phyloP scores from a whole-genome alignment of 139 green algal species.

The Haematococcus sp. region DNA sequence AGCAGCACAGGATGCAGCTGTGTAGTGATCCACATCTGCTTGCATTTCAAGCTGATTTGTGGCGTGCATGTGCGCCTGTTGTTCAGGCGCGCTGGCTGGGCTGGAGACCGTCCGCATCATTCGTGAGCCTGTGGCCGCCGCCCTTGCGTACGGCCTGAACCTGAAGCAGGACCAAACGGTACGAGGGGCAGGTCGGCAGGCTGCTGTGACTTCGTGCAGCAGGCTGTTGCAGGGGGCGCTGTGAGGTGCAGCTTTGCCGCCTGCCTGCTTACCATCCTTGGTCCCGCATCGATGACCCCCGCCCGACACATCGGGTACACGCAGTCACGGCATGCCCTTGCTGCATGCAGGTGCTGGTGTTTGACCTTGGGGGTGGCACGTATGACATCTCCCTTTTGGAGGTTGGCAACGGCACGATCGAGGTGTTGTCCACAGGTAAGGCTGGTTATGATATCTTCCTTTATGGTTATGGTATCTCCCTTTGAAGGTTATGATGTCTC shows the following conservation, averaged over 20 bases:
- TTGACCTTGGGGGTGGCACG: constrained; percentile 90
- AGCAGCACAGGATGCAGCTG: too few relatives aligned
- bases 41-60: too few relatives aligned
- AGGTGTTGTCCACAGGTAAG: constrained; percentile 80
- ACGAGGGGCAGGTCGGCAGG: background rate
- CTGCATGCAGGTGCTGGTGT: constrained; percentile 80
- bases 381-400: constrained; percentile 89
- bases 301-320: too few relatives aligned
- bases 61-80: too few relatives aligned
- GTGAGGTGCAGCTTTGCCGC: too few relatives aligned
- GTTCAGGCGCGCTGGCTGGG: constrained; percentile 70
- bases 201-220: too few relatives aligned
- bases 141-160: constrained; percentile 85
- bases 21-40: too few relatives aligned
- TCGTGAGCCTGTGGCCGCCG: constrained; percentile 83
- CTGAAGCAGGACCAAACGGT: constrained; percentile 68
- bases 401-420: constrained; percentile 77
- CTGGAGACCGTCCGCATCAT: constrained; percentile 80
- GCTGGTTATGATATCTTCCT: background rate
- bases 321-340: too few relatives aligned
- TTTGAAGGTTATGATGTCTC: too few relatives aligned
- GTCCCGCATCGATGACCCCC: too few relatives aligned
- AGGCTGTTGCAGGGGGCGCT: too few relatives aligned
- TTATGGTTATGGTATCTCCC: background rate
- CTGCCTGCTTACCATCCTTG: too few relatives aligned